phyloP scores from a whole-genome alignment of 305 asterid genomes.

The Ajuga reptans region DNA sequence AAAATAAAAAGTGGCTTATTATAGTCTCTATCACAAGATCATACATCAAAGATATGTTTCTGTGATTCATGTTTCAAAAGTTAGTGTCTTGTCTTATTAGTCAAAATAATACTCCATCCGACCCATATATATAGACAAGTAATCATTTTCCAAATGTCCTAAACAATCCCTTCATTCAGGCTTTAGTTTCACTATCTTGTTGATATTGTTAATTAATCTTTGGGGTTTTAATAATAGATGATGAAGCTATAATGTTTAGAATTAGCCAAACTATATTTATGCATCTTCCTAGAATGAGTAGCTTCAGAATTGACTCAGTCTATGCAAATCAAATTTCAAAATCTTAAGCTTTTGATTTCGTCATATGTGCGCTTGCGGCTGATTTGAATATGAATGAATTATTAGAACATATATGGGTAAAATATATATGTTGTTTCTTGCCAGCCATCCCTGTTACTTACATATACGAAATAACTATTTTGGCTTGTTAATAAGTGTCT shows the following conservation, averaged over 20 bases:
- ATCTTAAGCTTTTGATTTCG: not conserved
- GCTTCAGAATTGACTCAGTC: not conserved
- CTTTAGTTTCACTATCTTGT: not conserved
- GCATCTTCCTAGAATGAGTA: not conserved
- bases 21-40: too few species aligned
- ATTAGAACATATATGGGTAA: not conserved
- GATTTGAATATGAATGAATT: not conserved
- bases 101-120: too few species aligned
- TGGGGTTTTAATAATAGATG: slow-evolving; percentile 3
- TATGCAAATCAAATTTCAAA: not conserved
- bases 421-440: not conserved
- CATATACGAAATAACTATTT: not conserved
- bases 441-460: not conserved
- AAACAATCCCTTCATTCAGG: not conserved
- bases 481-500: not conserved
- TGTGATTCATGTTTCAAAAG: too few species aligned
- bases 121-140: too few species aligned
- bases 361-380: not conserved
- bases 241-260: slow-evolving; percentile 7
- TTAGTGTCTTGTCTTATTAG: too few species aligned
- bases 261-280: not conserved
- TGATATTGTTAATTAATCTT: not conserved
- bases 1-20: too few species aligned
- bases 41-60: too few species aligned
- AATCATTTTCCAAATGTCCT: too few species aligned